Base-by-base conservation (phyloP, 164 flowering plant species). In the Vitis riparia region DNA sequence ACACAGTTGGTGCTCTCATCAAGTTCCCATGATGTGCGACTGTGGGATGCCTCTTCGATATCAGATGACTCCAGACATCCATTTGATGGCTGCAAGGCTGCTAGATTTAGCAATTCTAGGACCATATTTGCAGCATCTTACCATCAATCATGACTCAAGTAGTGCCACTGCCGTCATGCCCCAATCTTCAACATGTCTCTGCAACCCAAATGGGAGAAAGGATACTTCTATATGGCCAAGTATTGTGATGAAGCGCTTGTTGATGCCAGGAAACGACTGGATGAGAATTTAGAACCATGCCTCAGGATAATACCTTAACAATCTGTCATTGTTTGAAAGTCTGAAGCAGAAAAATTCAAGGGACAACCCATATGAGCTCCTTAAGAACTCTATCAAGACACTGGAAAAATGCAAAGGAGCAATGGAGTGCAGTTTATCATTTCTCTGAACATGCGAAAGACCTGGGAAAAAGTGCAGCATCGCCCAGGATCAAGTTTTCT, bases 181-280 rank as follows among this genome's bases (percentile, higher is more conserved):
- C 23, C 23, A 23, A 1, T 23, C 23, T 23, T 23, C 23, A 23
- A 23, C 23, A 23, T 23, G 23, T 23, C 23, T 23, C 86, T 96
- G 78, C 95, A 89, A 77, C 99, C 99, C 53, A 89, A 79, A 75
- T 96, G 98, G 98, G 99, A 92, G 67, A 96, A 96, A 76, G 97
- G 93, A 57, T 96, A 86, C 79, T 96, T 96, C 73, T 92, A 88
- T 72, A 76, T 86, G 85, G 99, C 98, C 15, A 95, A 93, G 80
- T 95, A 95, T 74, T 90, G 82, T 70, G 99, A 95, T 76, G 99
- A 95, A 76, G 71, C 93, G 59, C 91, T 91, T 79, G 97, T 80
- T 78, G 99, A 95, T 87, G 98, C 98, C 65, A 80, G 91, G 76
- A 91, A 90, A 77, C 89, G 99, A 29, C 99, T 93, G 80, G 95